A percentile compares a stretch with the other conserved stretches of the same genome.
These are phyloP conservation scores for Dicorynia guianensis DNA, from an alignment of 306 rosid species.

Conservation along the genomic window DNA sequence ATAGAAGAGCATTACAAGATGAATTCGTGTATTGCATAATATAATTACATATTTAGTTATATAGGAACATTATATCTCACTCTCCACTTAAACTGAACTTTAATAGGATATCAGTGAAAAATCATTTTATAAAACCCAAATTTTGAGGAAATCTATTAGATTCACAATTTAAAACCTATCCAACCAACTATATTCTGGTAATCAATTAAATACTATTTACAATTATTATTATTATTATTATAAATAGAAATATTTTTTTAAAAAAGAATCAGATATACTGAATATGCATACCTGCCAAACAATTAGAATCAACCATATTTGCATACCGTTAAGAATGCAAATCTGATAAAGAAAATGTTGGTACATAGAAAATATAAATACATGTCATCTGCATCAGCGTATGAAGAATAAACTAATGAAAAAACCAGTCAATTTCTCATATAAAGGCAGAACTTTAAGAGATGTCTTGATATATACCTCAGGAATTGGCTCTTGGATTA, in stretches of 20 bases:
- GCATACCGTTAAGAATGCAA: constrained; percentile 1
- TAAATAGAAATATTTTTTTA: neutral
- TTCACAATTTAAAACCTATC: neutral
- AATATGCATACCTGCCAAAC: neutral
- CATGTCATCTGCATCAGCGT: neutral
- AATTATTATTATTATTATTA: too few species aligned
- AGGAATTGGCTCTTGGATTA: constrained; percentile 80
- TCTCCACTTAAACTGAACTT: neutral
- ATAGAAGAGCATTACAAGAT: too few species aligned
- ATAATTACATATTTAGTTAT: neutral
- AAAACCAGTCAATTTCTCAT: constrained; percentile 19
- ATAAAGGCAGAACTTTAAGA: constrained; percentile 8
- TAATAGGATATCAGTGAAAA: neutral
- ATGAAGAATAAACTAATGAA: constrained; percentile 10
- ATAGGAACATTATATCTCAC: neutral
- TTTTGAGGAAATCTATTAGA: neutral
- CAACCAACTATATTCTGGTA: neutral
- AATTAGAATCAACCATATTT: too few species aligned
- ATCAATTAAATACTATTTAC: neutral
- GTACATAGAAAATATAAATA: constrained; percentile 25
- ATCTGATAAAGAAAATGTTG: neutral
- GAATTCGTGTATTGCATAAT: neutral
- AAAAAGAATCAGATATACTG: neutral
- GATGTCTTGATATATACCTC: constrained; percentile 50
- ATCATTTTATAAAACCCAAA: neutral